These are phyloP conservation scores for Cyclostephanos tholiformis DNA, from an alignment of 108 stramenopile genomes.

Conservation along the genomic window DNA sequence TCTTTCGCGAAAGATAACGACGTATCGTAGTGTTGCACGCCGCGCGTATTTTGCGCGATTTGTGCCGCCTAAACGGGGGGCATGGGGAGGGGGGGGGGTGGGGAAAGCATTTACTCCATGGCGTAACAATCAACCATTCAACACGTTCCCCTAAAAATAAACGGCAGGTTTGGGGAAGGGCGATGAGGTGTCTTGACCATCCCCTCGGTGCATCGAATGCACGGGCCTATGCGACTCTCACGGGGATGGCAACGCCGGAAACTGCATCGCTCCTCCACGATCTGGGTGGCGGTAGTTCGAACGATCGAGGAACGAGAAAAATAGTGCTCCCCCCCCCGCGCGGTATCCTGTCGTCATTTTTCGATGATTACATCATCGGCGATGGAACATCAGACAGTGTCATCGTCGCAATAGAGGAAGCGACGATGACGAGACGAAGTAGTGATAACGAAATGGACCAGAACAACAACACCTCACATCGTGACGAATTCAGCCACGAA, in stretches of 20 bases:
- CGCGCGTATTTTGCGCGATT: too few relatives aligned
- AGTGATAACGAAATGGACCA: too few relatives aligned
- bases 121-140: not conserved
- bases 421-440: not conserved
- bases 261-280: slow-evolving; percentile 19
- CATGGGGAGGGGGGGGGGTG: too few relatives aligned
- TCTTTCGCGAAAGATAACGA: too few relatives aligned
- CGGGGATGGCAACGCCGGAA: slow-evolving; percentile 38
- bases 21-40: too few relatives aligned
- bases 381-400: not conserved
- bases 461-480: not conserved
- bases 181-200: slow-evolving; percentile 24
- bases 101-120: too few relatives aligned
- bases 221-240: slow-evolving; percentile 25
- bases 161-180: slow-evolving; percentile 30
- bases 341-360: not conserved
- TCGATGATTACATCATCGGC: not conserved
- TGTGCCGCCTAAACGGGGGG: too few relatives aligned
- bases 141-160: not conserved
- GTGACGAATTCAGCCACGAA: slow-evolving; percentile 23
- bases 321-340: not conserved
- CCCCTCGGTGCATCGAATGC: slow-evolving; percentile 30
- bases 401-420: not conserved
- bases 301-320: not conserved
- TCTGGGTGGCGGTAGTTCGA: not conserved